Evolutionary conservation across 352 stramenopile species (phyloP).

Genomic region (Pythium guiyangense): DNA sequence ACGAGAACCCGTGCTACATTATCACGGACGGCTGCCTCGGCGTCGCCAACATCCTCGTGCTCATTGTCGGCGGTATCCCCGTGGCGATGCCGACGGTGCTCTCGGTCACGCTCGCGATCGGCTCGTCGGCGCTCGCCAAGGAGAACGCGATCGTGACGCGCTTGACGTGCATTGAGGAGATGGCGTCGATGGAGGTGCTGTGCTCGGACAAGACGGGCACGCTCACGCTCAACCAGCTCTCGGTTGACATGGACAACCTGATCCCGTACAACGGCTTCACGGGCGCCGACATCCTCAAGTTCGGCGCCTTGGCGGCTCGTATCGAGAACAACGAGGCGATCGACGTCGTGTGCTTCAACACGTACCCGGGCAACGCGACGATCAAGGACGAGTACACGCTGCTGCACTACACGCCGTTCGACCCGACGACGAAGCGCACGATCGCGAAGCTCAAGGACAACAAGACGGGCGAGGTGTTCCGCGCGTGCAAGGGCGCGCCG

Average conservation of each 20-base stretch:
- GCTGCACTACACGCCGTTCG: conserved; percentile 80
- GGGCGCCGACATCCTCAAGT: conserved; percentile 52
- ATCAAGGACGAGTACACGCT: conserved; percentile 73
- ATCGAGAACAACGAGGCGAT: conserved; percentile 78
- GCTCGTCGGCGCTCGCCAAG: conserved; percentile 83
- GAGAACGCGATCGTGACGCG: conserved; percentile 92
- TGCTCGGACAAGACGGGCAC: conserved; percentile 96
- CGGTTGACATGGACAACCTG: conserved; percentile 86
- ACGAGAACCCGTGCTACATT: conserved; percentile 83
- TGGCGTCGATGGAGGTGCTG: conserved; percentile 91
- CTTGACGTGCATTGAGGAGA: conserved; percentile 90
- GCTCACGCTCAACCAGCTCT: conserved; percentile 95
- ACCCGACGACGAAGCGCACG: conserved; percentile 88
- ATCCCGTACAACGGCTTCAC: conserved; percentile 71
- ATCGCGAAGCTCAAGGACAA: conserved; percentile 88
- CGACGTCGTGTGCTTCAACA: conserved; percentile 69
- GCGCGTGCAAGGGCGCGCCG: conserved; percentile 89
- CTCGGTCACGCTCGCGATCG: conserved; percentile 90
- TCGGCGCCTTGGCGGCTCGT: conserved; percentile 52
- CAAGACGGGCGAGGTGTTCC: conserved; percentile 81
- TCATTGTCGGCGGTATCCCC: conserved; percentile 91
- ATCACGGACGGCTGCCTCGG: conserved; percentile 65
- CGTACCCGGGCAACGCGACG: conserved; percentile 76
- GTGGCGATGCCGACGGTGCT: conserved; percentile 93
- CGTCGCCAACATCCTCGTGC: conserved; percentile 77